Conservation (phyloP, 331 rosid species). For the Arachis monticola region DNA sequence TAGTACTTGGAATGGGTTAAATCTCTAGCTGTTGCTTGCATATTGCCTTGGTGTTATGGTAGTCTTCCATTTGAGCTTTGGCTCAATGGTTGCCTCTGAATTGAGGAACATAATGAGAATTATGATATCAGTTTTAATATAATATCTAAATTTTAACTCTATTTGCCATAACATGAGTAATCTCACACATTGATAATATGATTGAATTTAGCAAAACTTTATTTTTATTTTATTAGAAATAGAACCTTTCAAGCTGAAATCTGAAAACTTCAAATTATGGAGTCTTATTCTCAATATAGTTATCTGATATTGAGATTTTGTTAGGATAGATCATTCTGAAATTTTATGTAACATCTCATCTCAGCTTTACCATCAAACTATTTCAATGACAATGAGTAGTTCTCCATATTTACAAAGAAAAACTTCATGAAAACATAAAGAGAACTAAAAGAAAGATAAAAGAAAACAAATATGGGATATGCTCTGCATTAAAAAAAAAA, state of each 20-base stretch:
- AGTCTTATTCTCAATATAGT: not conserved
- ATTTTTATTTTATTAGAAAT: not conserved
- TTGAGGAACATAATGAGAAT: not conserved
- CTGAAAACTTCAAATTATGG: not conserved
- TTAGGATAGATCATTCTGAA: slow-evolving; percentile 4
- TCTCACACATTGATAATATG: not conserved
- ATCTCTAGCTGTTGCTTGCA: slow-evolving; percentile 7
- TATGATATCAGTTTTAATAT: not conserved
- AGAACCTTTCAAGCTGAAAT: not conserved
- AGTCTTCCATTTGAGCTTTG: not conserved
- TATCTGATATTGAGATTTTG: not conserved
- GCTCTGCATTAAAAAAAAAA: not conserved
- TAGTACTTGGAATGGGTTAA: not conserved
- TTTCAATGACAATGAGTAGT: not conserved
- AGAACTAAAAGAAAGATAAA: slow-evolving; percentile 2
- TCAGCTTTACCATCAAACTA: not conserved
- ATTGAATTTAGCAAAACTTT: not conserved
- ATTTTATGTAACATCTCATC: not conserved
- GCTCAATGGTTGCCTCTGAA: not conserved
- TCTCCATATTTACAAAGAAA: not conserved
- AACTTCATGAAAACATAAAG: not conserved
- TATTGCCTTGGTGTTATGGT: not conserved
- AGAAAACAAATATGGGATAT: not conserved
- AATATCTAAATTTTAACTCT: too few relatives aligned
- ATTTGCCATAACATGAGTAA: not conserved